These are phyloP conservation scores for Silene vulgaris DNA, from an alignment of 179 eudicot species.

Conservation along the genomic window DNA sequence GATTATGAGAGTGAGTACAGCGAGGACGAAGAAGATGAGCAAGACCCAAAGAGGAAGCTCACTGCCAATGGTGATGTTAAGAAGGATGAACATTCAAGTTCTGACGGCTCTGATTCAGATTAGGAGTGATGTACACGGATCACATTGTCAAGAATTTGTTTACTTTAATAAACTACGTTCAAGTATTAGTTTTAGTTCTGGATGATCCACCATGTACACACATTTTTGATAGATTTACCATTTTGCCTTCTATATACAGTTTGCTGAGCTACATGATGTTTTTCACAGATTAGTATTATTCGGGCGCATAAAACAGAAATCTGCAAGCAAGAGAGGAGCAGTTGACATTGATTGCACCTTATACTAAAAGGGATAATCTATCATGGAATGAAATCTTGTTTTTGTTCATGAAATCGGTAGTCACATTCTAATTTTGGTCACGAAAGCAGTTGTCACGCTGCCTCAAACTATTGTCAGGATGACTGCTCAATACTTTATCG, in stretches of 20 bases:
- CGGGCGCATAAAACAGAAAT: not conserved
- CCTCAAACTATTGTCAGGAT: no score
- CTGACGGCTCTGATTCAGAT: slow-evolving; percentile 51
- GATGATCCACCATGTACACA: slow-evolving; percentile 19
- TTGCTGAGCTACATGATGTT: not conserved
- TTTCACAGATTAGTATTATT: not conserved
- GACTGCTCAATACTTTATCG: no score
- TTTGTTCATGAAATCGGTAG: not conserved
- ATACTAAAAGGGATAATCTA: no score
- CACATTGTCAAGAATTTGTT: not conserved
- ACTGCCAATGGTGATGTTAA: slow-evolving; percentile 31
- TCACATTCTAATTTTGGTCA: not conserved
- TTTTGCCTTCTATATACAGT: slow-evolving; percentile 1
- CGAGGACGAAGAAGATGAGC: slow-evolving; percentile 59
- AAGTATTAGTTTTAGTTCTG: not conserved
- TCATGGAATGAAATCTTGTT: not conserved
- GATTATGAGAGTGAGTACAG: slow-evolving; percentile 78
- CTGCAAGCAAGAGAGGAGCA: not conserved
- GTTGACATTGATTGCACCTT: not conserved
- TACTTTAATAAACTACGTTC: slow-evolving; percentile 22
- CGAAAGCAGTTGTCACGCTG: no score
- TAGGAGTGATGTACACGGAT: slow-evolving; percentile 33
- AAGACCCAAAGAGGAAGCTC: slow-evolving; percentile 38
- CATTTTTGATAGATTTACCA: slow-evolving; percentile 17
- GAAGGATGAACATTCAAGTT: slow-evolving; percentile 31